Evolutionary conservation across 257 asterid genomes (phyloP).

Genomic region (Mitragyna speciosa): DNA sequence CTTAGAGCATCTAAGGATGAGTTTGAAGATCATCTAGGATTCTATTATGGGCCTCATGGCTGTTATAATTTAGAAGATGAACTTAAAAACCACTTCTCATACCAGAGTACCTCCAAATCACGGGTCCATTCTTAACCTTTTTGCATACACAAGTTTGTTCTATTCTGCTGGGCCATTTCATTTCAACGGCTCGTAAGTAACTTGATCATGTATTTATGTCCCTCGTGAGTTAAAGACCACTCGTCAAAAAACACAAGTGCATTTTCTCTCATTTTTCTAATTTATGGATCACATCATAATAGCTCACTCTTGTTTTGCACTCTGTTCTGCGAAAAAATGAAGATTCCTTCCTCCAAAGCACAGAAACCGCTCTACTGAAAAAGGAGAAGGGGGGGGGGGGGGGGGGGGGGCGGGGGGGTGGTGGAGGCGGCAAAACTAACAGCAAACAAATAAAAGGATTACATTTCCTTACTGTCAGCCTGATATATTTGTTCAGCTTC

Average conservation of each 20-base stretch:
- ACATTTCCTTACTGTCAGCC: background rate
- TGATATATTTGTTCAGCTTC: background rate
- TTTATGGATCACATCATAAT: background rate
- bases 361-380: background rate
- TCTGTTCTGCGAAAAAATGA: no score
- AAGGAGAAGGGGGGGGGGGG: no score
- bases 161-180: background rate
- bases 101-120: background rate
- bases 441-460: background rate
- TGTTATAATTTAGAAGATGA: background rate
- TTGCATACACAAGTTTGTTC: background rate
- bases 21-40: constrained; percentile 3
- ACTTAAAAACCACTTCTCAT: background rate
- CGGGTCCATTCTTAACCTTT: background rate
- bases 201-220: background rate
- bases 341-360: background rate
- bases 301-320: background rate
- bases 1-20: background rate
- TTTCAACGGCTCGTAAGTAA: background rate
- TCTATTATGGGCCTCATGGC: background rate
- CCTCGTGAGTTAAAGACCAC: background rate
- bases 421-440: background rate
- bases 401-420: no score
- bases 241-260: background rate
- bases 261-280: background rate